Base-by-base conservation (phyloP, 345 rosid species). In the Raphanus raphanistrum region DNA sequence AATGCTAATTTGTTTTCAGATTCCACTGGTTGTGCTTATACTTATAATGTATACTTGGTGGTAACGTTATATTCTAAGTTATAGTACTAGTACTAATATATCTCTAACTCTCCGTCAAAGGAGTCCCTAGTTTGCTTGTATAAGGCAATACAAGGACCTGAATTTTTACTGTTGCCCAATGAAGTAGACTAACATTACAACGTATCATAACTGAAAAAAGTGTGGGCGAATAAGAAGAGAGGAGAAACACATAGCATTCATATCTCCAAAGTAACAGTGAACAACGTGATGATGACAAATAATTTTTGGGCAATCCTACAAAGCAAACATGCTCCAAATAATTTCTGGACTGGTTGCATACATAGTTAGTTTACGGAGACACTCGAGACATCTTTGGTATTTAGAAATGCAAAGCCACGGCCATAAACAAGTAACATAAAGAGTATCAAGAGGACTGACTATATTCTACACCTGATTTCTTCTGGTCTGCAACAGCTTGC, bases 401-500 rank as follows among this genome's bases (percentile, higher is more conserved):
- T 5, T 50, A n/a, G 16, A 50, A 50, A 48, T 13, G 16, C n/a
- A 8, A 50, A n/a, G 17, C 55, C 21, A 50, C 5, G 55, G 55
- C 55, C 55, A 50, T 5, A 50, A 50, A 50, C 54, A 48, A 48
- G 54, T 13, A 48, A 43, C 15, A 75, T 60, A 15, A 28, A 50
- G 55, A 48, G 66, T 74, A 36, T 43, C 27, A 32, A 55, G 66
- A 55, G 45, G 58, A 38, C 66, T 71, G 15, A n/a, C 62, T 71
- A 43, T 71, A 43, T 25, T 43, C 59, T 71, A 78, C 76, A 63
- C 60, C 61, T 77, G 61, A 55, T 35, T 48, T n/a, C 68, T 66
- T 58, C 64, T 60, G 63, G 72, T 66, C 63, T 66, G 61, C 64
- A 72, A 67, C 74, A 66, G 31, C 72, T 58, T 72, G 55, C 16